phyloP scores from a whole-genome alignment of 2,329 filamentous ascomycete genomes.

The Daldinia sp. region DNA sequence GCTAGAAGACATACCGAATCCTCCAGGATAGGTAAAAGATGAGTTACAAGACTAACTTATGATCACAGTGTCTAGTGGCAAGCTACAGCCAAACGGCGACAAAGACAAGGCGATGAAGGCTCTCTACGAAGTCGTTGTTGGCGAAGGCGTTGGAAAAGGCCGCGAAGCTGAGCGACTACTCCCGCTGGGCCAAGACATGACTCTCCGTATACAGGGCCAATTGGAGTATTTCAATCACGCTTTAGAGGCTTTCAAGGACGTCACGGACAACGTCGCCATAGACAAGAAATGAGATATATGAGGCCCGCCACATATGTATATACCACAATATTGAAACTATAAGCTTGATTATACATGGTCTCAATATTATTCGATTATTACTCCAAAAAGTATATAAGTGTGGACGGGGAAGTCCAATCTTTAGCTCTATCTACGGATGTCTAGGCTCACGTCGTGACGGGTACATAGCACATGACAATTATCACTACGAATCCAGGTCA shows the following conservation, averaged over 20 bases:
- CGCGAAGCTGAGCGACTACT: conserved; percentile 48
- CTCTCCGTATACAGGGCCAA: background rate
- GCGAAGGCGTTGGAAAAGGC: conserved; percentile 50
- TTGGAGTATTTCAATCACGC: background rate
- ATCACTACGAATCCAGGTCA: background rate
- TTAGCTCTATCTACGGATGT: background rate
- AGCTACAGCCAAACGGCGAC: conserved; percentile 51
- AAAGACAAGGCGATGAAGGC: conserved; percentile 54
- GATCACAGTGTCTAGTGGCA: conserved; percentile 38
- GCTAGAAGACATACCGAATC: too few species aligned
- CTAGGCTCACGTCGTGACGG: background rate
- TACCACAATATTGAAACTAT: background rate
- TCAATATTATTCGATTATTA: too few species aligned
- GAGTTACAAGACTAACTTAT: background rate
- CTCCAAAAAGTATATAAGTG: too few species aligned
- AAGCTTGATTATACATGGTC: background rate
- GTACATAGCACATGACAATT: too few species aligned
- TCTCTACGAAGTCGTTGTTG: conserved; percentile 55
- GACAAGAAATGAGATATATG: background rate
- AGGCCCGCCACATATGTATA: background rate
- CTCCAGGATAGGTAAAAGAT: too few species aligned
- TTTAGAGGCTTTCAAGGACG: background rate
- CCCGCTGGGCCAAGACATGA: background rate
- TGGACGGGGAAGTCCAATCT: too few species aligned
- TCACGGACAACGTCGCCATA: background rate